Evolutionary conservation across 164 flowering plant species (phyloP), one percentile per base, ranked within the genome.

Genomic region (Litsea cubeba): DNA sequence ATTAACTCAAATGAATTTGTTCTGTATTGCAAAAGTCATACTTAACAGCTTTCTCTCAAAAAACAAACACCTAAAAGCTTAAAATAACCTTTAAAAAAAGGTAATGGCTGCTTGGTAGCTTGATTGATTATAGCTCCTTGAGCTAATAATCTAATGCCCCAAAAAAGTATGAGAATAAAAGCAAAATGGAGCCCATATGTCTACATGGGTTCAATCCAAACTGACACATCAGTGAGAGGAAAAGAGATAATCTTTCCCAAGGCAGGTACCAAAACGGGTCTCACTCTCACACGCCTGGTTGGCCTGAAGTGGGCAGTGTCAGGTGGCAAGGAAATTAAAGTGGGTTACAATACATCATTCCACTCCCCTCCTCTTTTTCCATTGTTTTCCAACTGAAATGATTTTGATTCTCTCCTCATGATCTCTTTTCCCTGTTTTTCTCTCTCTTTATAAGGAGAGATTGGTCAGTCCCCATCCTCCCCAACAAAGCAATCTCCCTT

Each of bases 331-430:
- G 10, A 62, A 62, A 23, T 12, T 12, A 24, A 46, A 49, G 69
- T 72, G 75, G 75, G 22, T 15, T 63, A 72, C 75, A 72, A 63
- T 72, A 51, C 75, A 72, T 64, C 57, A 46, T 72, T 72, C 75
- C 75, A 72, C 75, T 64, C 25, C 25, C 75, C 60, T 49, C 17
- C 68, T 63, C 68, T 72, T 63, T 72, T 64, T 64, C 46, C 68
- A 62, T 62, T 72, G 68, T 62, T 72, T 72, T 72, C 75, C 75
- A 72, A 63, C 69, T 64, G 68, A 72, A 72, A 72, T 63, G 69
- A 62, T 72, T 72, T 72, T 72, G 68, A 62, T 63, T 72, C 75
- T 72, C 68, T 72, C 8, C 66, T 62, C 67, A 11, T 62, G 32
- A 35, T 57, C 30, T 22, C 66, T 32, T 72, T 58, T 72, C 60